phyloP scores from a whole-genome alignment of 345 rosid species.

The Sisymbrium altissimum region DNA sequence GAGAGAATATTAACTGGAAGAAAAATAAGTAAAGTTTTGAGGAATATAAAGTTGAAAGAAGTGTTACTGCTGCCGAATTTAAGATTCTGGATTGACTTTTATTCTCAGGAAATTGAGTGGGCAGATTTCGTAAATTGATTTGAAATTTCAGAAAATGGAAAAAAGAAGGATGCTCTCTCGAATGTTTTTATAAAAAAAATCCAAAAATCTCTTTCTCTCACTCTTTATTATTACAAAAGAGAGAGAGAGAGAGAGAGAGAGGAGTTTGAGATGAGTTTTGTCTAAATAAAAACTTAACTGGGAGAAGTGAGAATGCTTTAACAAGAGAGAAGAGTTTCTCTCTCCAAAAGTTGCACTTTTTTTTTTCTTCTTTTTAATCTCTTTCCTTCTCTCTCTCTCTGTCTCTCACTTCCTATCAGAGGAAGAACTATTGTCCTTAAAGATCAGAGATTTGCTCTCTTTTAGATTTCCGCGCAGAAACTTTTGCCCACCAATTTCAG shows the following conservation, averaged over 20 bases:
- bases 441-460: slow-evolving; percentile 30
- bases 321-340: background rate
- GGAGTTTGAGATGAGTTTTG: no score
- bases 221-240: background rate
- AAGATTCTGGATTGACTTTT: slow-evolving; percentile 21
- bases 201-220: background rate
- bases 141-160: background rate
- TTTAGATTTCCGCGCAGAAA: slow-evolving; percentile 12
- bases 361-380: background rate
- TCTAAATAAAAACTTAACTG: no score
- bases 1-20: slow-evolving; percentile 1
- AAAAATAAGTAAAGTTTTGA: slow-evolving; percentile 13
- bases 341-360: background rate
- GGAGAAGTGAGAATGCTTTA: slow-evolving; percentile 9
- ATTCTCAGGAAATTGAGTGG: no score
- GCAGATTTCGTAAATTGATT: background rate
- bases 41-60: background rate
- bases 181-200: no score
- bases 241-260: background rate
- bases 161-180: background rate
- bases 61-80: background rate
- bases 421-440: slow-evolving; percentile 16
- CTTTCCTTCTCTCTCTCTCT: no score
- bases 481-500: background rate
- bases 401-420: background rate